phyloP scores from a whole-genome alignment of 2,329 filamentous ascomycete genomes.

The Pestalotiopsis sp. region DNA sequence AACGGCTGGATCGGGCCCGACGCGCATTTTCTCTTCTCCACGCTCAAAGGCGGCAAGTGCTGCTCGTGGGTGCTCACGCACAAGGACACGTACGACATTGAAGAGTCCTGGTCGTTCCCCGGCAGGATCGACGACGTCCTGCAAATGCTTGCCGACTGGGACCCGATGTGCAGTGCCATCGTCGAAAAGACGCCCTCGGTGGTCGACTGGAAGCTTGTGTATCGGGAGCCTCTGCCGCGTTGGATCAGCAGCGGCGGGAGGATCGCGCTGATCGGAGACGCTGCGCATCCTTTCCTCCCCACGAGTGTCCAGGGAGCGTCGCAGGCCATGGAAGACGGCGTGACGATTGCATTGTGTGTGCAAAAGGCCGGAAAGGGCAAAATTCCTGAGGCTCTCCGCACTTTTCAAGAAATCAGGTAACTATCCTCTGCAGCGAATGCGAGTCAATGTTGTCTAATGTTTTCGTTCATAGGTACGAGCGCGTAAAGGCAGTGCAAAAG shows the following conservation, averaged over 20 bases:
- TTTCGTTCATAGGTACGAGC: conserved; percentile 50
- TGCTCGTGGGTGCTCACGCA: conserved; percentile 64
- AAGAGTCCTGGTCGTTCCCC: conserved; percentile 58
- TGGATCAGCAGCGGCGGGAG: conserved; percentile 42
- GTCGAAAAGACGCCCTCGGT: conserved; percentile 48
- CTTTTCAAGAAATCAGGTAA: conserved; percentile 46
- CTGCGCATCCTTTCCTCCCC: conserved; percentile 53
- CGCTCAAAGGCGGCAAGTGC: conserved; percentile 57
- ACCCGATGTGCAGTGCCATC: conserved; percentile 49
- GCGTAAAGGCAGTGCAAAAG: conserved; percentile 50
- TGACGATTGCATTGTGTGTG: conserved; percentile 47
- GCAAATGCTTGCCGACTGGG: conserved; percentile 53
- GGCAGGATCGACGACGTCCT: conserved; percentile 55
- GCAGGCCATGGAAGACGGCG: conserved; percentile 53
- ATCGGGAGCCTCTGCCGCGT: conserved; percentile 40
- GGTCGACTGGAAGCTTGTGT: conserved; percentile 55
- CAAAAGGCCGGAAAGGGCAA: conserved; percentile 49
- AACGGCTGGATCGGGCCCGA: conserved; percentile 62
- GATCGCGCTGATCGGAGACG: conserved; percentile 49
- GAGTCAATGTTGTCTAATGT: conserved; percentile 46
- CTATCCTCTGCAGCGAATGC: neutral
- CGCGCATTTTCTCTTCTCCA: conserved; percentile 59
- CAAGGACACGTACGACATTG: conserved; percentile 54
- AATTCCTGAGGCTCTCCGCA: conserved; percentile 45
- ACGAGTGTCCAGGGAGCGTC: conserved; percentile 49